A percentile compares a stretch with the other conserved stretches of the same genome.
Evolutionary conservation across 345 rosid species (phyloP).

Genomic region (thale cress (Arabidopsis thaliana)): TAIR10.1 NC_003075.7:11918001-11918500

Average conservation of each 20-base stretch:
- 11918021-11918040: neutral
- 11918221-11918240: conserved; percentile 29
- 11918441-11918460: neutral
- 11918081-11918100: conserved; percentile 11
- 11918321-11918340: conserved; percentile 96
- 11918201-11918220: conserved; percentile 34
- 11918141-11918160: conserved; percentile 35
- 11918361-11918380: conserved; percentile 6
- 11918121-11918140: conserved; percentile 10
- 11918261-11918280: conserved; percentile 72
- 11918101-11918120: conserved; percentile 16
- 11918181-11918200: neutral
- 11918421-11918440: neutral
- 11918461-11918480: conserved; percentile 15
- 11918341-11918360: conserved; percentile 60
- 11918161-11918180: conserved; percentile 23
- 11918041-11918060: conserved; percentile 38
- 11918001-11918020: neutral
- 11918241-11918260: conserved; percentile 55
- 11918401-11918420: conserved; percentile 32
- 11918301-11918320: conserved; percentile 76
- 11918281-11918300: conserved; percentile 85
- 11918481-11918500: neutral
- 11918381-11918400: neutral
- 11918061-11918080: conserved; percentile 36